A percentile compares a stretch with the other conserved stretches of the same genome.
phyloP scores from a whole-genome alignment of 2,329 filamentous ascomycete species.

The Arachnomyces sp. region DNA sequence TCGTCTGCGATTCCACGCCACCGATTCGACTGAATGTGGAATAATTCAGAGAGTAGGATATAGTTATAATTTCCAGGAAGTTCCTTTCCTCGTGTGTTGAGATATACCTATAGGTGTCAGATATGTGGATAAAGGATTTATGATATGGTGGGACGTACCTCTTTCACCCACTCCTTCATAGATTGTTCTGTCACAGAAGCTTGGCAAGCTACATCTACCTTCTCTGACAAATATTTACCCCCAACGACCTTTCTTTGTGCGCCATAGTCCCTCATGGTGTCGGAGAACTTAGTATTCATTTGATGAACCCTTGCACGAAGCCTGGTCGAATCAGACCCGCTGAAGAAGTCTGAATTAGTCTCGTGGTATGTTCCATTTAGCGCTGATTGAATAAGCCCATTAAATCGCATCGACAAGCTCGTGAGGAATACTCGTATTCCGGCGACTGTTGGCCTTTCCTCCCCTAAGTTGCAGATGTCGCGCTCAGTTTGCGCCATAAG shows the following conservation, averaged over 20 bases:
- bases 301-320: conserved; percentile 14
- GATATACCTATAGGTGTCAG: conserved; percentile 16
- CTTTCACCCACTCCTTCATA: conserved; percentile 15
- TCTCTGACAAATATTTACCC: not conserved
- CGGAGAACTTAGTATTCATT: conserved; percentile 13
- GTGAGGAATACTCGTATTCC: conserved; percentile 19
- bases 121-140: not conserved
- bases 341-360: conserved; percentile 10
- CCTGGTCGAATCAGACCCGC: conserved; percentile 3
- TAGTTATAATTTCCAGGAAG: conserved; percentile 23
- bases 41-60: conserved; percentile 17
- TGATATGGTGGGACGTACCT: conserved; percentile 7
- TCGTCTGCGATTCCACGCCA: conserved; percentile 15
- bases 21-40: conserved; percentile 18
- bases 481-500: conserved; percentile 9
- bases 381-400: conserved; percentile 14
- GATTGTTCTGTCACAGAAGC: conserved; percentile 9
- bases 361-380: conserved; percentile 17
- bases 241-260: conserved; percentile 10
- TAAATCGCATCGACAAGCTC: conserved; percentile 13
- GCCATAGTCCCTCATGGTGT: conserved; percentile 13
- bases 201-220: conserved; percentile 8
- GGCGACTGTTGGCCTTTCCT: conserved; percentile 6
- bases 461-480: conserved; percentile 13
- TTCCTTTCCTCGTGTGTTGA: conserved; percentile 17